Conservation (phyloP, 2,329 filamentous ascomycete species). For the Stemphylium lycopersici region DNA sequence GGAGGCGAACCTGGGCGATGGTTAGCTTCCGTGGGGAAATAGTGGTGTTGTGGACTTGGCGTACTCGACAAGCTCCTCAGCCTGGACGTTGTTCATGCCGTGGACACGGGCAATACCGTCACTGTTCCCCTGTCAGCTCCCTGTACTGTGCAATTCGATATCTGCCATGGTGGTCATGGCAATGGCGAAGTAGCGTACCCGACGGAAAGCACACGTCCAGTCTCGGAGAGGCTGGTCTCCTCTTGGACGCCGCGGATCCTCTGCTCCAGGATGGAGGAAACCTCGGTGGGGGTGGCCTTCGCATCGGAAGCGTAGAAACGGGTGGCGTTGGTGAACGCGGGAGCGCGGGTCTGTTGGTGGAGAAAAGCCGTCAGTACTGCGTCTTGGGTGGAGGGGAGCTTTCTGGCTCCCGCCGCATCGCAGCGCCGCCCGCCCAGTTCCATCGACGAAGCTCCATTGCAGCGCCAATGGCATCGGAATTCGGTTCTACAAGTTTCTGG, state of each 20-base stretch:
- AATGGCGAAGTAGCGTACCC: constrained; percentile 72
- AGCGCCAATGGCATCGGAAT: constrained; percentile 43
- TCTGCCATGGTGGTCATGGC: constrained; percentile 29
- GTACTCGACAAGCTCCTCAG: constrained; percentile 99
- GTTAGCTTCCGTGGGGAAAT: constrained; percentile 33
- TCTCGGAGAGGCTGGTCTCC: constrained; percentile 95
- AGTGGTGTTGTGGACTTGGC: constrained; percentile 51
- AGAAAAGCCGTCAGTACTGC: constrained; percentile 57
- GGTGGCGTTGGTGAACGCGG: constrained; percentile 74
- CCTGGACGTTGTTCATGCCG: constrained; percentile 99
- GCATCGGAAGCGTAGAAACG: constrained; percentile 91
- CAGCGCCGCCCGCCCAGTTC: constrained; percentile 50
- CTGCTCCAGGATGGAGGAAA: constrained; percentile 99
- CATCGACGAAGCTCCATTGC: constrained; percentile 46
- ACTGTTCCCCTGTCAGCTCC: constrained; percentile 63
- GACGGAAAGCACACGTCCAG: constrained; percentile 96
- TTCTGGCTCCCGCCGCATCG: constrained; percentile 22
- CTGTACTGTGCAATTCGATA: background rate
- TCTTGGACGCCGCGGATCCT: constrained; percentile 98
- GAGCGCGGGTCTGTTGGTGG: constrained; percentile 77
- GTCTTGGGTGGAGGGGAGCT: constrained; percentile 43
- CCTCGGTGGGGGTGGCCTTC: constrained; percentile 96
- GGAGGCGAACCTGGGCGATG: constrained; percentile 81
- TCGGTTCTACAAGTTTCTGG: constrained; percentile 42
- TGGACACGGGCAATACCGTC: constrained; percentile 99